Percentiles rank a stretch among this genome's conserved stretches.
phyloP scores from a whole-genome alignment of 345 rosid species.

The Gossypium mustelinum region DNA sequence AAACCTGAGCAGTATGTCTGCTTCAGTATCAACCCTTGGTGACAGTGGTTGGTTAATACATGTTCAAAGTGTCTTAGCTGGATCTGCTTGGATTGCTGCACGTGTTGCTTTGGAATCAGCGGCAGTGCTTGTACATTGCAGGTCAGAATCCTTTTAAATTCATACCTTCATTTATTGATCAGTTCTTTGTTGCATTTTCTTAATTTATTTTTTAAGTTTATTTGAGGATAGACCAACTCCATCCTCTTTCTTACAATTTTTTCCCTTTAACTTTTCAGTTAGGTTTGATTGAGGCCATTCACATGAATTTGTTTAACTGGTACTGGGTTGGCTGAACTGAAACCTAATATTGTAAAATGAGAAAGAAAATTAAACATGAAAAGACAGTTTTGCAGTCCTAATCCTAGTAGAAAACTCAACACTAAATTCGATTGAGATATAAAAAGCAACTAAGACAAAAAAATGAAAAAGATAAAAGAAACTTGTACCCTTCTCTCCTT shows the following conservation, averaged over 20 bases:
- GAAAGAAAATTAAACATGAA: not conserved
- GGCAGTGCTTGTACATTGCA: slow-evolving; percentile 97
- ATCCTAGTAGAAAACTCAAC: not conserved
- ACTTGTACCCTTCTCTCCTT: not conserved
- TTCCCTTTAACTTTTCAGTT: not conserved
- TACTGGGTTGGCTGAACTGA: not conserved
- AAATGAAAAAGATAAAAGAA: not conserved
- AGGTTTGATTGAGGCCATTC: not conserved
- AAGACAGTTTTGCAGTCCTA: not conserved
- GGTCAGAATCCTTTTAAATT: slow-evolving; percentile 41
- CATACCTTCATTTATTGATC: not conserved
- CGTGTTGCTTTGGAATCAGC: slow-evolving; percentile 89
- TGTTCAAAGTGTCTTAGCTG: slow-evolving; percentile 93
- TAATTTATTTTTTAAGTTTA: not conserved
- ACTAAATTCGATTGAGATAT: not conserved
- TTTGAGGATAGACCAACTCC: not conserved
- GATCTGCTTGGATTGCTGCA: slow-evolving; percentile 98
- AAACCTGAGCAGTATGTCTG: slow-evolving; percentile 99
- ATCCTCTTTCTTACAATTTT: not conserved
- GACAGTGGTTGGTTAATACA: slow-evolving; percentile 98
- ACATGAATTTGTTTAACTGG: not conserved
- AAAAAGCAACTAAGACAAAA: not conserved
- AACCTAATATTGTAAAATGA: not conserved
- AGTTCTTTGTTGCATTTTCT: not conserved
- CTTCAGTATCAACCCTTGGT: slow-evolving; percentile 95